phyloP scores from a whole-genome alignment of 805 yeast species.

The Metschnikowia noctiluminum region DNA sequence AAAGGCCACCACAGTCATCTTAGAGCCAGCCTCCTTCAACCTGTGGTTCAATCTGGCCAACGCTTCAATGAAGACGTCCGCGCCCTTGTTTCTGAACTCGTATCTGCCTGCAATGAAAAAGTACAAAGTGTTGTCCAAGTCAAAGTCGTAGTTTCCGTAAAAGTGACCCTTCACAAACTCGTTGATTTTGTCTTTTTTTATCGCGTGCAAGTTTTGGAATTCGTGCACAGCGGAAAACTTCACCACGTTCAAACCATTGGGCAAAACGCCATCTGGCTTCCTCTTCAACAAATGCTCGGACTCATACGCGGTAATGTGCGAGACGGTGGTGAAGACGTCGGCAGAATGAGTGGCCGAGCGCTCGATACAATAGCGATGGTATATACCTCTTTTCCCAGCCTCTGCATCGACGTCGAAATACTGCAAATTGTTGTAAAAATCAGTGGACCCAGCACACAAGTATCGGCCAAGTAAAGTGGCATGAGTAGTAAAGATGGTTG shows the following conservation, averaged over 20 bases:
- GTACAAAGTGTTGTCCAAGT: conserved; percentile 87
- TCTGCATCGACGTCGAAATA: conserved; percentile 94
- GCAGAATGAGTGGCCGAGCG: conserved; percentile 94
- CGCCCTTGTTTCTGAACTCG: conserved; percentile 95
- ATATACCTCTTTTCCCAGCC: conserved; percentile 96
- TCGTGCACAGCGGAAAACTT: conserved; percentile 97
- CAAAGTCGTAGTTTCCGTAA: conserved; percentile 94
- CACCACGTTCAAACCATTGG: conserved; percentile 93
- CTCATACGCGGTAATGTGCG: conserved; percentile 96
- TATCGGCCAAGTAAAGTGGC: conserved; percentile 95
- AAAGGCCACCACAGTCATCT: conserved; percentile 92
- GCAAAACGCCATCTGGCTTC: conserved; percentile 96
- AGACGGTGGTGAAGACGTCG: conserved; percentile 96
- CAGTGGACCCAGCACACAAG: conserved; percentile 94
- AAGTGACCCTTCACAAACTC: conserved; percentile 96
- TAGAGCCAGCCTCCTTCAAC: conserved; percentile 75
- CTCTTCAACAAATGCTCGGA: conserved; percentile 89
- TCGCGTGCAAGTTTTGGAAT: conserved; percentile 93
- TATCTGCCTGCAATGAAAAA: conserved; percentile 97
- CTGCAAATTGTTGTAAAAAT: conserved; percentile 87
- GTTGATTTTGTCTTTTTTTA: conserved; percentile 84
- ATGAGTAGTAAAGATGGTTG: conserved; percentile 95
- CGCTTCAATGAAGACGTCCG: conserved; percentile 89
- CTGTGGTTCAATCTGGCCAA: conserved; percentile 88
- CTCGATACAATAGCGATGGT: conserved; percentile 95